Percentiles rank a stretch among this genome's conserved stretches.
These are phyloP conservation scores for Blastobotrys peoriensis DNA, from an alignment of 805 yeast genomes.

Conservation along the genomic window DNA sequence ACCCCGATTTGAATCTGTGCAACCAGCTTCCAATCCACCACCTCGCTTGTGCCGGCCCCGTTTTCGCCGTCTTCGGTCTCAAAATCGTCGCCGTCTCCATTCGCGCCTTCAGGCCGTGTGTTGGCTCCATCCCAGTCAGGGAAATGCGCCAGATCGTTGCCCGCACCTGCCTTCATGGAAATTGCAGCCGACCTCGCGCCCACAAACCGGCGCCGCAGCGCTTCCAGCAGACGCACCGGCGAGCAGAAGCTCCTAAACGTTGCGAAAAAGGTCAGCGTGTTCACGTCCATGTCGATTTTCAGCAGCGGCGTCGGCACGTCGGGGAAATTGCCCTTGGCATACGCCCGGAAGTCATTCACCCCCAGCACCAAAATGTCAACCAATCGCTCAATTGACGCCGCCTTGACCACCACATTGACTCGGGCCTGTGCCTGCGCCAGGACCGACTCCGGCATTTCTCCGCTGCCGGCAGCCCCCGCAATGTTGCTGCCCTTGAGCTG, in stretches of 20 bases:
- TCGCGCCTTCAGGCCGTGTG: too few relatives aligned
- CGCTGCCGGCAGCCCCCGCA: background rate
- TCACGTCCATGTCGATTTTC: slow-evolving; percentile 58
- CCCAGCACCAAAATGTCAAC: slow-evolving; percentile 76
- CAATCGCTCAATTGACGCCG: slow-evolving; percentile 69
- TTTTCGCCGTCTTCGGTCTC: too few relatives aligned
- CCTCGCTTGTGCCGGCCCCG: too few relatives aligned
- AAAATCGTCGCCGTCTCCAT: slow-evolving; percentile 19
- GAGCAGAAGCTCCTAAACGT: slow-evolving; percentile 63
- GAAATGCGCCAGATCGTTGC: slow-evolving; percentile 13
- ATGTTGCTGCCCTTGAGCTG: slow-evolving; percentile 14
- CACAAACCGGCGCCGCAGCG: slow-evolving; percentile 47
- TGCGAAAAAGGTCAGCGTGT: slow-evolving; percentile 62
- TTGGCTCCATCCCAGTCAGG: slow-evolving; percentile 29
- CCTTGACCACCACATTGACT: slow-evolving; percentile 48
- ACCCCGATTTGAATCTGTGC: slow-evolving; percentile 78
- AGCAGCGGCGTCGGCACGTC: slow-evolving; percentile 27
- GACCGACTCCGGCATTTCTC: slow-evolving; percentile 2
- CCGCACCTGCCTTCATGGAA: slow-evolving; percentile 36
- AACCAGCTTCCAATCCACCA: slow-evolving; percentile 58
- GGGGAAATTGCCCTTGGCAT: slow-evolving; percentile 11
- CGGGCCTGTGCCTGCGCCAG: background rate
- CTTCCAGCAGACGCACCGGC: slow-evolving; percentile 46
- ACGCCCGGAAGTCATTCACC: slow-evolving; percentile 48
- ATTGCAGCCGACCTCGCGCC: slow-evolving; percentile 60